phyloP scores from a whole-genome alignment of 2,329 filamentous ascomycete species.

The Ophiognomonia clavigignenti-juglandacearum region DNA sequence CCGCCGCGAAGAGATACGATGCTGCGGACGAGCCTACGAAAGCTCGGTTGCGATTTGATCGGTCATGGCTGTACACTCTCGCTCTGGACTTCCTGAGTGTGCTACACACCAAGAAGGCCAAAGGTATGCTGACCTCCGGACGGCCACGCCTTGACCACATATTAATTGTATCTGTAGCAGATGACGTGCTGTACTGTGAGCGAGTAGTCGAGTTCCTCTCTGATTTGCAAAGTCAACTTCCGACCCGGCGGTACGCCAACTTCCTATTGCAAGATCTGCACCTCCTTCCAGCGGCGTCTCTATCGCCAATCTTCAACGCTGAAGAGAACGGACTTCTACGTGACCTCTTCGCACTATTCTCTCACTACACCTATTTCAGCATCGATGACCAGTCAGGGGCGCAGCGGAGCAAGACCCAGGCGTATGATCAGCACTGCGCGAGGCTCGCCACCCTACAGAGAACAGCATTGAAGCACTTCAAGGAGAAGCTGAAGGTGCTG shows the following conservation, averaged over 20 bases:
- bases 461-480: slow-evolving; percentile 74
- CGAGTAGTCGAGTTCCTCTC: slow-evolving; percentile 87
- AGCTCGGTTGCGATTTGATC: slow-evolving; percentile 79
- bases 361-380: slow-evolving; percentile 82
- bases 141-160: too few species aligned
- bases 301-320: slow-evolving; percentile 74
- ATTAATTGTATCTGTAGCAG: slow-evolving; percentile 30
- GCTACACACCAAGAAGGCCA: slow-evolving; percentile 54
- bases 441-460: slow-evolving; percentile 75
- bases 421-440: slow-evolving; percentile 75
- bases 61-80: slow-evolving; percentile 87
- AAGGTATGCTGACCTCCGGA: too few species aligned
- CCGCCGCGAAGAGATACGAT: slow-evolving; percentile 80
- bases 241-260: slow-evolving; percentile 91
- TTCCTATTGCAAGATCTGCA: slow-evolving; percentile 82
- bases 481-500: slow-evolving; percentile 84
- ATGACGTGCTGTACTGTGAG: slow-evolving; percentile 79
- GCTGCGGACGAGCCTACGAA: slow-evolving; percentile 76
- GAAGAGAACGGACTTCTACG: slow-evolving; percentile 72
- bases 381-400: slow-evolving; percentile 87
- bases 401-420: slow-evolving; percentile 66
- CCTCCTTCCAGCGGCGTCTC: slow-evolving; percentile 67
- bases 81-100: slow-evolving; percentile 75
- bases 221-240: slow-evolving; percentile 88
- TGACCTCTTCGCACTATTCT: slow-evolving; percentile 74